Evolutionary conservation across 2,329 filamentous ascomycete species (phyloP), one percentile per base, ranked within the genome.

Genomic region (Pseudocercospora macadamiae): DNA sequence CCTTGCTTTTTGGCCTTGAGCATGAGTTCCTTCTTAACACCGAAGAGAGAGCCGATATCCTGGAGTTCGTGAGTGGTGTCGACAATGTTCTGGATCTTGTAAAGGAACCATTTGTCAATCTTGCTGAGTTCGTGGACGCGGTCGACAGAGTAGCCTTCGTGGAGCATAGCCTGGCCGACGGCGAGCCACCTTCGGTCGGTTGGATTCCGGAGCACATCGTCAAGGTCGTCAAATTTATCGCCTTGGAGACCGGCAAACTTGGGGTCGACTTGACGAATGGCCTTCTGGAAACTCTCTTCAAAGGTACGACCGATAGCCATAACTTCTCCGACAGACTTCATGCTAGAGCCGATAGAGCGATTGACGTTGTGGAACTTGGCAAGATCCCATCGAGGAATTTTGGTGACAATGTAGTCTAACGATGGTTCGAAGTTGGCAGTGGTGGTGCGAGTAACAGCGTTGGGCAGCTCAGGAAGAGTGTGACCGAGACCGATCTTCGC

Each of bases 251-350:
- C 95, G 64, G 93, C 79, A 74, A 90, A 97, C 70, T 85, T 86
- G 67, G 95, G 93, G 74, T 99, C 95, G 65, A 99, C 93, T 80
- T 96, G 91, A 61, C 95, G 91, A 73, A 97, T 96, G 63, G 95
- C 95, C 82, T 99, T 99, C 78, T 99, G 95, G 82, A 99, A 96
- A 14, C 92, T 96, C 80, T 99, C 95, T 79, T 99, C 95, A 70
- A 97, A 99, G 26, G 95, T 97, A 76, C 95, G 88, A 67, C 95
- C 95, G 71, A 99, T 97, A 65, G 95, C 95, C 95, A 99, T 99
- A 61, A 99, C 95, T 79, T 99, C 95, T 74, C 95, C 95, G 58
- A 99, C 93, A 21, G 93, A 97, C 82, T 97, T 99, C 95, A 99
- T 99, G 62, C 93, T 89, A 73, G 91, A 96, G 68, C 95, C 95